Evolutionary conservation across 2,329 filamentous ascomycete species (phyloP).

Genomic region (Epicoccum nigrum): DNA sequence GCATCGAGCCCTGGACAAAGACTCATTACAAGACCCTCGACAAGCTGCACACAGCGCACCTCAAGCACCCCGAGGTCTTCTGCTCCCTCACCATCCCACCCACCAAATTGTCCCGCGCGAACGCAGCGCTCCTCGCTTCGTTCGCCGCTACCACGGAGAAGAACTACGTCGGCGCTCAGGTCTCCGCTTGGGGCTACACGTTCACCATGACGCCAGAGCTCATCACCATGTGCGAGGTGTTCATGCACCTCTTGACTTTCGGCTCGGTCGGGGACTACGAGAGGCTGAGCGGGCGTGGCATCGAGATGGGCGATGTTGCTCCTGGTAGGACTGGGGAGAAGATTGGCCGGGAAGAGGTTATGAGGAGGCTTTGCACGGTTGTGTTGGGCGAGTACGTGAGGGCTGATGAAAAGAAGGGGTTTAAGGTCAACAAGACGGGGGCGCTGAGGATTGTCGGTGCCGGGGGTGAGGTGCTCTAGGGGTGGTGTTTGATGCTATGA

Average conservation of each 20-base stretch:
- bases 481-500: background rate
- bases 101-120: slow-evolving; percentile 30
- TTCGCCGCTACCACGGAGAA: slow-evolving; percentile 31
- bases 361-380: slow-evolving; percentile 41
- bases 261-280: slow-evolving; percentile 36
- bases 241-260: slow-evolving; percentile 39
- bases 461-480: slow-evolving; percentile 3
- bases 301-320: slow-evolving; percentile 39
- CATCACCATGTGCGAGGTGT: slow-evolving; percentile 45
- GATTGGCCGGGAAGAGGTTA: slow-evolving; percentile 36
- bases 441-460: slow-evolving; percentile 20
- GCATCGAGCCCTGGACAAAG: slow-evolving; percentile 48
- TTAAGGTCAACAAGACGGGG: slow-evolving; percentile 23
- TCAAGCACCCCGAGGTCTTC: slow-evolving; percentile 42
- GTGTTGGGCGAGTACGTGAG: slow-evolving; percentile 42
- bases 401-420: slow-evolving; percentile 43
- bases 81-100: slow-evolving; percentile 23
- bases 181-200: slow-evolving; percentile 45
- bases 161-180: slow-evolving; percentile 37
- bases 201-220: slow-evolving; percentile 40
- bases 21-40: slow-evolving; percentile 50
- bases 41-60: slow-evolving; percentile 41
- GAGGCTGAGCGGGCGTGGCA: slow-evolving; percentile 25
- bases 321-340: slow-evolving; percentile 28
- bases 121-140: slow-evolving; percentile 35